Conservation (phyloP, 2,329 filamentous ascomycete genomes). For the Dendryphion nanum region DNA sequence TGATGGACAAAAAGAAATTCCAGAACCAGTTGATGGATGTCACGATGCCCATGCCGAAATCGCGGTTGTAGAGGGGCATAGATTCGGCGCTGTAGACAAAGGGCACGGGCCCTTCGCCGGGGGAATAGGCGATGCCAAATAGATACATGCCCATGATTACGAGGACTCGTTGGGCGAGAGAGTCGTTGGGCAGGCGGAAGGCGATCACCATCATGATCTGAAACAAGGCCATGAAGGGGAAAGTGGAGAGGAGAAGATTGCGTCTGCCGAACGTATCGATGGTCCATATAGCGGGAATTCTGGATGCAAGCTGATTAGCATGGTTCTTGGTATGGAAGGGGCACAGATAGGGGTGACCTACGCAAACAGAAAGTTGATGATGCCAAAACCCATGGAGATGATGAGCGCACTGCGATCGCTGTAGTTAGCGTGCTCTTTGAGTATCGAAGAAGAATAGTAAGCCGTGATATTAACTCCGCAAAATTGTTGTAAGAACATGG, state of each 20-base stretch:
- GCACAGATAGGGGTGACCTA: no score
- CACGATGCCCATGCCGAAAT: constrained; percentile 20
- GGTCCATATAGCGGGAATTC: constrained; percentile 41
- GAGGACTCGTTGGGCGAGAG: constrained; percentile 14
- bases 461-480: constrained; percentile 18
- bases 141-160: constrained; percentile 18
- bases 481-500: constrained; percentile 28
- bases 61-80: constrained; percentile 18
- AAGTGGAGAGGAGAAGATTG: constrained; percentile 41
- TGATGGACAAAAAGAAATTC: constrained; percentile 19
- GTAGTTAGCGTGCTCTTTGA: constrained; percentile 24
- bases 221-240: constrained; percentile 48
- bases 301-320: no score
- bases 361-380: constrained; percentile 43
- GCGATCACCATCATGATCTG: constrained; percentile 49
- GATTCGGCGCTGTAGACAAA: constrained; percentile 13
- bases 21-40: constrained; percentile 18
- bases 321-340: no score
- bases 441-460: constrained; percentile 11
- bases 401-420: constrained; percentile 23
- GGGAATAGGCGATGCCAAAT: constrained; percentile 25
- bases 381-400: constrained; percentile 41
- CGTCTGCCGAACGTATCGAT: constrained; percentile 41
- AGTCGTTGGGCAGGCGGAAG: constrained; percentile 22
- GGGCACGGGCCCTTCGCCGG: constrained; percentile 22